These are phyloP conservation scores for Phlegmacium glaucopus DNA, from an alignment of 768 basidiomycete genomes.

Conservation along the genomic window DNA sequence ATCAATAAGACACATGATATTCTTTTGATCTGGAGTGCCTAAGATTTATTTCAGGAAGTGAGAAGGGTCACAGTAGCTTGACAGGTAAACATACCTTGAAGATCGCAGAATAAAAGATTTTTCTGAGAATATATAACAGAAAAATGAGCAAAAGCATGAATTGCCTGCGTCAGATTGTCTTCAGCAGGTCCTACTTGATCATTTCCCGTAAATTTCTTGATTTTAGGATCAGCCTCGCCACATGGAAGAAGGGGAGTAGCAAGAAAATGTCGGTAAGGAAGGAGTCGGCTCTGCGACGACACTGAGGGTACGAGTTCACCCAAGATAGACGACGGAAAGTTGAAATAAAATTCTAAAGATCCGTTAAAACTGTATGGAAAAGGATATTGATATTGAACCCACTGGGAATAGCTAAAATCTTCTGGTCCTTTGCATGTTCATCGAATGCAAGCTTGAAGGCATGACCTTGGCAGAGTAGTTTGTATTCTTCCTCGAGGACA, in stretches of 20 bases:
- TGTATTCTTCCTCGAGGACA: neutral
- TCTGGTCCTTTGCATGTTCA: neutral
- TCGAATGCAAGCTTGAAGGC: neutral
- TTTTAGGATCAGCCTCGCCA: slow-evolving; percentile 11
- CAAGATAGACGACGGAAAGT: slow-evolving; percentile 18
- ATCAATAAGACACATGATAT: slow-evolving; percentile 22
- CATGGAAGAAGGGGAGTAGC: slow-evolving; percentile 25
- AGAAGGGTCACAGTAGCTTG: neutral
- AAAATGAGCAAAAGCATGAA: slow-evolving; percentile 28
- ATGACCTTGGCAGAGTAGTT: neutral
- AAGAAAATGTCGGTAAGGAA: slow-evolving; percentile 19
- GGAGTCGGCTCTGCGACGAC: slow-evolving; percentile 1
- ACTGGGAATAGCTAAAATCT: neutral
- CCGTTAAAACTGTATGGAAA: slow-evolving; percentile 1
- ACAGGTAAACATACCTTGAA: slow-evolving; percentile 19
- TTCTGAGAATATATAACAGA: slow-evolving; percentile 17
- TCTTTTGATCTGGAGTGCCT: slow-evolving; percentile 11
- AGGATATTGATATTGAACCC: neutral
- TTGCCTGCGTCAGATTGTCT: slow-evolving; percentile 18
- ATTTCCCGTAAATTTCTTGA: slow-evolving; percentile 28
- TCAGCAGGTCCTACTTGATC: slow-evolving; percentile 15
- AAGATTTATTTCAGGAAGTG: neutral
- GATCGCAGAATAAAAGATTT: slow-evolving; percentile 21
- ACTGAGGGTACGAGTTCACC: slow-evolving; percentile 11
- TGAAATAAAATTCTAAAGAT: slow-evolving; percentile 24